Conservation (phyloP, 2,329 filamentous ascomycete species). For the Colletotrichum euphorbiae region DNA sequence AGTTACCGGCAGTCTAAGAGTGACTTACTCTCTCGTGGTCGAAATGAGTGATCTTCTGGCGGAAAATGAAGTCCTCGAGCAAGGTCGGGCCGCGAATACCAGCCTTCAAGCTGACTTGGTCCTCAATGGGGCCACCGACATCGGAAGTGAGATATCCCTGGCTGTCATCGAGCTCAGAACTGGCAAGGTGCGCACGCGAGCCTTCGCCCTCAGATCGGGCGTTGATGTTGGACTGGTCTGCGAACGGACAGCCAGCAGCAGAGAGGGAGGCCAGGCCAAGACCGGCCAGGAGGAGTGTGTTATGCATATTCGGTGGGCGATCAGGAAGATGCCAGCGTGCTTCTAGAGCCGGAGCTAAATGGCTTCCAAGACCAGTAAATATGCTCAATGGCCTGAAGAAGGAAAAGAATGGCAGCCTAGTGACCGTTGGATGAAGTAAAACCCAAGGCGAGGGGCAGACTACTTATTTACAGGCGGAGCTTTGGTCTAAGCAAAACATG, state of each 20-base stretch:
- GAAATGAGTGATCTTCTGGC: conserved; percentile 78
- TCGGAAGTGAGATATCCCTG: conserved; percentile 72
- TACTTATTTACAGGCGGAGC: conserved; percentile 27
- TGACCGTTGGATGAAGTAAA: not conserved
- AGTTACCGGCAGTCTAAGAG: not conserved
- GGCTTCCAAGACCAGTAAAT: not conserved
- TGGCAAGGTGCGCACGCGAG: conserved; percentile 48
- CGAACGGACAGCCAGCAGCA: conserved; percentile 49
- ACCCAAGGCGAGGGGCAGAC: not conserved
- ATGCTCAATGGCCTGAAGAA: not conserved
- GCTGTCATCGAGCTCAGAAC: conserved; percentile 64
- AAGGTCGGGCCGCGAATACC: conserved; percentile 75
- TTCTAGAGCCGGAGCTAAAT: not conserved
- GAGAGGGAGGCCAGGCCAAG: conserved; percentile 41
- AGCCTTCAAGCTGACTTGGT: conserved; percentile 75
- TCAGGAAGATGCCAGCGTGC: not conserved
- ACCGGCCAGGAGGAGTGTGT: conserved; percentile 41
- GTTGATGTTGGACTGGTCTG: conserved; percentile 42
- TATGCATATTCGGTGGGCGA: conserved; percentile 28
- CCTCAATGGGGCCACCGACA: conserved; percentile 74
- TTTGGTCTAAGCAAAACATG: conserved; percentile 5
- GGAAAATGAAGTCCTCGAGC: conserved; percentile 78
- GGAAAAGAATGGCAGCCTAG: not conserved
- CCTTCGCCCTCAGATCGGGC: conserved; percentile 28
- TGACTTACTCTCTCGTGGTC: conserved; percentile 74